Evolutionary conservation across 2,329 filamentous ascomycete species (phyloP).

Genomic region (Alternaria rosae): DNA sequence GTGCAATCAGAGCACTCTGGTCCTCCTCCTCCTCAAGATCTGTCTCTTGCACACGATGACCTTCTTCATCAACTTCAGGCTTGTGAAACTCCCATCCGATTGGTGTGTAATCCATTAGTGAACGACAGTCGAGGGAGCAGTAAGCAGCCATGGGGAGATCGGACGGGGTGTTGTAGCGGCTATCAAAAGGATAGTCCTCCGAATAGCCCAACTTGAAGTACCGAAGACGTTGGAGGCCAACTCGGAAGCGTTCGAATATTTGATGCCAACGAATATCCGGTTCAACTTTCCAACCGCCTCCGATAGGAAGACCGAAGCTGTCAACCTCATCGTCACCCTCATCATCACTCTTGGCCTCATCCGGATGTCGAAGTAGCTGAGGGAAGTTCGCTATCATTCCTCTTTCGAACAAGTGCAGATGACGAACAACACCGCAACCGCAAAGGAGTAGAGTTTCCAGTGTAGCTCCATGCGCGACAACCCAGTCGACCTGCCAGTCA

Average conservation of each 20-base stretch:
- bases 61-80: neutral
- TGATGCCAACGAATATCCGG: conserved; percentile 21
- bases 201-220: conserved; percentile 15
- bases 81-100: neutral
- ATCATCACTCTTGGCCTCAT: neutral
- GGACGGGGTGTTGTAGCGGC: neutral
- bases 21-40: neutral
- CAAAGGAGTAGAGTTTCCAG: conserved; percentile 55
- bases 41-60: neutral
- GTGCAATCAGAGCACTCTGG: neutral
- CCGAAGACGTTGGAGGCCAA: conserved; percentile 8
- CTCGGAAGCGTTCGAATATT: conserved; percentile 13
- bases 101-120: neutral
- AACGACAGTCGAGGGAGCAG: neutral
- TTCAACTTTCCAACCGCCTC: neutral
- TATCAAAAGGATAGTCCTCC: neutral
- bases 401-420: neutral
- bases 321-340: neutral
- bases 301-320: neutral
- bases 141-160: neutral
- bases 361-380: neutral
- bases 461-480: conserved; percentile 50
- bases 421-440: conserved; percentile 50
- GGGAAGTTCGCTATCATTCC: neutral
- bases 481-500: conserved; percentile 58